These are phyloP conservation scores for Collybia sp. DNA, from an alignment of 768 basidiomycete genomes.

Conservation along the genomic window DNA sequence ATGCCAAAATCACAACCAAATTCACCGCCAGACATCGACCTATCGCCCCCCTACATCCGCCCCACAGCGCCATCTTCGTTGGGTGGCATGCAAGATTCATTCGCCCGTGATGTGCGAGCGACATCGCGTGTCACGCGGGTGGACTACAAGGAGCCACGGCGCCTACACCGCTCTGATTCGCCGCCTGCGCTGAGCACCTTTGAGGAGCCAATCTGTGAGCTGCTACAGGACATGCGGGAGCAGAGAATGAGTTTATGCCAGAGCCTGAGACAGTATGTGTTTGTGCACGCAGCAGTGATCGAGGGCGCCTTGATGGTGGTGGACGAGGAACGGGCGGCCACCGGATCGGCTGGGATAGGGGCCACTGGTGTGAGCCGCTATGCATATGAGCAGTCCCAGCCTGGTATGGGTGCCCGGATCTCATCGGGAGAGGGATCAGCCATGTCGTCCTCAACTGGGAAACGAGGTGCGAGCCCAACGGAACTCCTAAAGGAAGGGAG, in stretches of 20 bases:
- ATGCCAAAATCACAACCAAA: no score
- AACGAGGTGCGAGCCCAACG: slow-evolving; percentile 69
- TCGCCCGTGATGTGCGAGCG: background rate
- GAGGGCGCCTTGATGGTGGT: slow-evolving; percentile 76
- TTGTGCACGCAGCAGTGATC: slow-evolving; percentile 82
- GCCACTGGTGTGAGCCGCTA: slow-evolving; percentile 3
- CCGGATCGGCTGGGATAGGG: slow-evolving; percentile 12
- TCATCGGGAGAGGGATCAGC: background rate
- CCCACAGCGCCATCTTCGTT: no score
- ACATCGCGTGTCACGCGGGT: slow-evolving; percentile 22
- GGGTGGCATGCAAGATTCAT: no score
- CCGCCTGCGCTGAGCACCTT: slow-evolving; percentile 61
- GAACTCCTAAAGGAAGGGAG: slow-evolving; percentile 61
- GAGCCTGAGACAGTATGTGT: slow-evolving; percentile 91
- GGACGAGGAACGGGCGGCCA: slow-evolving; percentile 58
- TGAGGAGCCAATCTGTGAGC: slow-evolving; percentile 72
- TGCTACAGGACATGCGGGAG: slow-evolving; percentile 91
- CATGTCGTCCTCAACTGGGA: slow-evolving; percentile 36
- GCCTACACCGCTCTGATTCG: slow-evolving; percentile 45
- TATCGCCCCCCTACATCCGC: background rate
- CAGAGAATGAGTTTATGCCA: slow-evolving; percentile 97
- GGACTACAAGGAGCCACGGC: slow-evolving; percentile 62
- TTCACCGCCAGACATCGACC: background rate
- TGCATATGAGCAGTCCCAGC: background rate
- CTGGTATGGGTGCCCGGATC: background rate